Base-by-base conservation (phyloP, 1,139 yeast species). In the Yueomyces sp. region DNA sequence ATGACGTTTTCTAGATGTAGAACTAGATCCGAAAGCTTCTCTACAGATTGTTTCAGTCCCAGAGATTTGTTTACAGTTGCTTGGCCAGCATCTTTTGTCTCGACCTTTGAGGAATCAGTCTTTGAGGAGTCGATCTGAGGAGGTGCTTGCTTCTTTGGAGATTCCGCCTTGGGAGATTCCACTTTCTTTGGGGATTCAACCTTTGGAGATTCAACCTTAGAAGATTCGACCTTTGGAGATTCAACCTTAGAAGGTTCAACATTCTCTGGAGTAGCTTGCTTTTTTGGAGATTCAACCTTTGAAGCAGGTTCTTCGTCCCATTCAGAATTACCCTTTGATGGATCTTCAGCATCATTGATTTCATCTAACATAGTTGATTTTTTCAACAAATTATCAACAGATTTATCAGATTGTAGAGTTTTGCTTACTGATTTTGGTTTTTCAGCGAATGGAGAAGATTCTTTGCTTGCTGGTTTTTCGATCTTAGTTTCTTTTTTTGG, bases 11-110 rank as follows among this genome's bases (percentile, higher is more conserved):
- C 85, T 43, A 82, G 67, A 38, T 69, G 67, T 9, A 66, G 65
- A 8, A 80, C 85, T 33, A 82, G 62, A 1, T 63, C 47, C 3
- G 81, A 75, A 44, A 82, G 67, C 49, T 72, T 78, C 49, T 81
- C 89, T 32, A 82, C 78, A 1, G 85, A 76, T 5, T 76, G 81
- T 52, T 79, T 79, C 49, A 82, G 67, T 1, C 86, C 81, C 34
- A 80, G 69, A 30, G 70, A 65, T 45, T 67, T 66, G 31, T 29
- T 29, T 6, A 29, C 31, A 8, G 62, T 48, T 46, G 42, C 48
- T 5, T 61, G 37, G 4, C 55, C 38, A 26, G 60, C 39, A 4
- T 60, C 19, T 3, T 43, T 5, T 3, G 57, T 33, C 6, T 52
- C 37, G 3, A 51, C 34, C 12, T 48, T 28, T 25, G 34, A 42